Conservation (phyloP, 2,329 filamentous ascomycete genomes). For the Colletotrichum sidae region DNA sequence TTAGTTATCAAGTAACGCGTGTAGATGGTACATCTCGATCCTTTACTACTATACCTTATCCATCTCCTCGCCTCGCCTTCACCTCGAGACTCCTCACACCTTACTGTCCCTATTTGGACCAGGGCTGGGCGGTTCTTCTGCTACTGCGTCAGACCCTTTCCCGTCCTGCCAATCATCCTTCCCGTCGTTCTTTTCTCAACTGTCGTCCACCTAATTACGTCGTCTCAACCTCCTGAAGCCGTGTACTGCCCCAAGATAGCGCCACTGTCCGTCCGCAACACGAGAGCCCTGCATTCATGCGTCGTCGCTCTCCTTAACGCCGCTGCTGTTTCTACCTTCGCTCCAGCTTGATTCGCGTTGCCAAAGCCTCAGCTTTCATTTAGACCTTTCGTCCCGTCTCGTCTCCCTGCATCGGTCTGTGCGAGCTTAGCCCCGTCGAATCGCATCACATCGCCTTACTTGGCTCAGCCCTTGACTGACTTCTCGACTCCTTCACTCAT, state of each 20-base stretch:
- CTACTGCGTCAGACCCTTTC: slow-evolving; percentile 32
- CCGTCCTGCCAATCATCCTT: slow-evolving; percentile 36
- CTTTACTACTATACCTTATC: no score
- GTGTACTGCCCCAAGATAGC: slow-evolving; percentile 35
- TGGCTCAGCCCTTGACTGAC: not conserved
- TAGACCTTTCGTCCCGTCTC: slow-evolving; percentile 32
- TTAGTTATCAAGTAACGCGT: no score
- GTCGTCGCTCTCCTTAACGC: not conserved
- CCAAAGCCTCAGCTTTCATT: slow-evolving; percentile 19
- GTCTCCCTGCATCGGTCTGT: slow-evolving; percentile 35
- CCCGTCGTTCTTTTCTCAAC: slow-evolving; percentile 25
- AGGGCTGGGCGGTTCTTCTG: slow-evolving; percentile 7
- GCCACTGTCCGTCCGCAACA: slow-evolving; percentile 30
- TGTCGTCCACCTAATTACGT: slow-evolving; percentile 17
- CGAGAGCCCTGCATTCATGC: slow-evolving; percentile 12
- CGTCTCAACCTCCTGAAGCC: slow-evolving; percentile 34
- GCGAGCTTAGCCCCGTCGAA: slow-evolving; percentile 23
- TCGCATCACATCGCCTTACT: slow-evolving; percentile 16
- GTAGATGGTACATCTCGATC: no score
- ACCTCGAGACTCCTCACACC: no score
- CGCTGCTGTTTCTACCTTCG: slow-evolving; percentile 5
- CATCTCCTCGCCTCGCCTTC: no score
- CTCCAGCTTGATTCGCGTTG: slow-evolving; percentile 10
- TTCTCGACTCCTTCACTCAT: slow-evolving; percentile 6
- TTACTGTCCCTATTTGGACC: not conserved